These are phyloP conservation scores for Piloderma croceum DNA, from an alignment of 768 basidiomycete species.

Conservation along the genomic window DNA sequence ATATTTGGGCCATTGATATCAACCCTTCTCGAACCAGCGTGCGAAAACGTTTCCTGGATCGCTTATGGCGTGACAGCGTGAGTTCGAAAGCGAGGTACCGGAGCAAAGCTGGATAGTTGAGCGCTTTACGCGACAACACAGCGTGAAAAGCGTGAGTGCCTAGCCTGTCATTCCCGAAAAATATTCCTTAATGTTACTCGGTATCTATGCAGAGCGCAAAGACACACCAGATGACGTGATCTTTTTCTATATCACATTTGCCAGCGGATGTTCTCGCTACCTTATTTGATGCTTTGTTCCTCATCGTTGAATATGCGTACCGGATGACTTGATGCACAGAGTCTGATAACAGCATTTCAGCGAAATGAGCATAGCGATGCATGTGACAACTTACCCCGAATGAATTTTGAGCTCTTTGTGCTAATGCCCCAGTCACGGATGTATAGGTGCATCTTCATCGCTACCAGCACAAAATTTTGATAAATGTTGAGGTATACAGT, in stretches of 20 bases:
- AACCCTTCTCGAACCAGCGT: slow-evolving; percentile 43
- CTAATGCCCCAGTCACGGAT: slow-evolving; percentile 54
- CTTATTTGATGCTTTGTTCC: slow-evolving; percentile 38
- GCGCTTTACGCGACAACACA: slow-evolving; percentile 50
- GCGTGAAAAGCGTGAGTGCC: slow-evolving; percentile 74
- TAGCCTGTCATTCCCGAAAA: slow-evolving; percentile 54
- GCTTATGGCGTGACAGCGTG: slow-evolving; percentile 38
- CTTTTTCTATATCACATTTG: slow-evolving; percentile 42
- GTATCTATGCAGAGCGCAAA: too few species aligned
- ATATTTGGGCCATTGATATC: slow-evolving; percentile 21
- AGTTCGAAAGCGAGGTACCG: slow-evolving; percentile 47
- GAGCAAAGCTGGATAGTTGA: slow-evolving; percentile 43
- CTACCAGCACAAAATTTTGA: slow-evolving; percentile 75
- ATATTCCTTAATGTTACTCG: too few species aligned
- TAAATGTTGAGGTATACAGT: slow-evolving; percentile 79
- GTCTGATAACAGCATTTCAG: slow-evolving; percentile 34
- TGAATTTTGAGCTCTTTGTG: slow-evolving; percentile 41
- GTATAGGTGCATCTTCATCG: slow-evolving; percentile 85
- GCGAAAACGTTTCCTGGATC: slow-evolving; percentile 41
- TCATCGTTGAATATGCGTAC: slow-evolving; percentile 49
- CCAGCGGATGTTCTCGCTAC: slow-evolving; percentile 34
- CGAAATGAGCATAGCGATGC: not conserved
- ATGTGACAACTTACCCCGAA: slow-evolving; percentile 42
- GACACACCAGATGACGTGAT: slow-evolving; percentile 58
- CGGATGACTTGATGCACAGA: slow-evolving; percentile 57